Conservation (phyloP, 768 basidiomycete genomes). For the Termitomyces sp. region DNA sequence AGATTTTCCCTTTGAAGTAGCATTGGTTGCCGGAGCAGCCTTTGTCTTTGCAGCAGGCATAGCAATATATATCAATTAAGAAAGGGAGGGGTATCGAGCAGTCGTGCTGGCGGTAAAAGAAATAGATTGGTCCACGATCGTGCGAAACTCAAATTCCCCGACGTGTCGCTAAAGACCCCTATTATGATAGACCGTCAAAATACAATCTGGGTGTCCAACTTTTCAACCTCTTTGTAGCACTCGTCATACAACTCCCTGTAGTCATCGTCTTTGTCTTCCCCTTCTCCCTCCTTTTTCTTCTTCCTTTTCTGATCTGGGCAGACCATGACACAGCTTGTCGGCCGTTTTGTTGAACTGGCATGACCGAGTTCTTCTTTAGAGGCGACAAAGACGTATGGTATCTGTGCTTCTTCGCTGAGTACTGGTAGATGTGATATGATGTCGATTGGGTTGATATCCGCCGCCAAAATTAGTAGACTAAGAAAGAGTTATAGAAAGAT, state of each 20-base stretch:
- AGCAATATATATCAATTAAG: constrained; percentile 15
- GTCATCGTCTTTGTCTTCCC: constrained; percentile 71
- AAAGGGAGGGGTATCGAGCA: constrained; percentile 14
- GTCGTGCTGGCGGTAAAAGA: constrained; percentile 12
- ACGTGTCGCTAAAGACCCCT: not conserved
- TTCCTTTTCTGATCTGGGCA: constrained; percentile 79
- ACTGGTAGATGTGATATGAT: constrained; percentile 97
- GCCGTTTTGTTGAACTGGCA: constrained; percentile 94
- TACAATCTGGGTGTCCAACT: constrained; percentile 64
- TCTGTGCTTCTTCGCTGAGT: constrained; percentile 87
- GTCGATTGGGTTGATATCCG: constrained; percentile 97
- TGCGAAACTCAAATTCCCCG: constrained; percentile 17
- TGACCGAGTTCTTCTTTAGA: constrained; percentile 96
- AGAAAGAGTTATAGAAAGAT: not conserved
- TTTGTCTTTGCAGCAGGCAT: constrained; percentile 56
- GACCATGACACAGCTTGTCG: constrained; percentile 96
- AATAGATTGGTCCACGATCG: constrained; percentile 15
- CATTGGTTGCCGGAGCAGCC: constrained; percentile 31
- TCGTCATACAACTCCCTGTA: constrained; percentile 86
- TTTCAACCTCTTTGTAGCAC: constrained; percentile 79
- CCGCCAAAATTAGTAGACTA: constrained; percentile 88
- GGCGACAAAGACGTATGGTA: constrained; percentile 85
- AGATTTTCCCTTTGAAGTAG: constrained; percentile 34
- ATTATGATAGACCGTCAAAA: constrained; percentile 35
- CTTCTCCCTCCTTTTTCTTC: constrained; percentile 54